phyloP scores from a whole-genome alignment of 2,329 filamentous ascomycete genomes.

The Ceratocystis colombiana region DNA sequence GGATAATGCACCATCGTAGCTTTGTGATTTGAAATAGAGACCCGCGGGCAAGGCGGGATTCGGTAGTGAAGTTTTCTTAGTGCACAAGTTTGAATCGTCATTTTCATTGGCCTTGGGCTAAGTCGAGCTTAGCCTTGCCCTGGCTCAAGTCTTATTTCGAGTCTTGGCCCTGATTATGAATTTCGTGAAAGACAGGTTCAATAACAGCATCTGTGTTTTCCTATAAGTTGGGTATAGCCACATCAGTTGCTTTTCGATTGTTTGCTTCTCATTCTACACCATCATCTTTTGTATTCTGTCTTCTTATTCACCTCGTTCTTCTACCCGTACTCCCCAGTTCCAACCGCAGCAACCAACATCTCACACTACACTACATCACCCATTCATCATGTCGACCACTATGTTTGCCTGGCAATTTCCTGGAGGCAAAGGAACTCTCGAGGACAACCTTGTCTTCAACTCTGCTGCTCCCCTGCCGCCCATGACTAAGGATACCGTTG shows the following conservation, averaged over 20 bases:
- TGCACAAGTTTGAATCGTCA: too few relatives aligned
- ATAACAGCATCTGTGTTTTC: background rate
- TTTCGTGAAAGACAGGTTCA: too few relatives aligned
- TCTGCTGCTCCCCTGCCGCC: slow-evolving; percentile 26
- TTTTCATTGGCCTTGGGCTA: too few relatives aligned
- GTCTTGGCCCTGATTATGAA: too few relatives aligned
- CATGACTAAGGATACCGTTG: slow-evolving; percentile 29
- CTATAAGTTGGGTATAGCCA: background rate
- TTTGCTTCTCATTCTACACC: background rate
- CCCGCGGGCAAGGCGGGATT: too few relatives aligned
- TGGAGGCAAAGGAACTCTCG: slow-evolving; percentile 28
- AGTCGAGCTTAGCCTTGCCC: too few relatives aligned
- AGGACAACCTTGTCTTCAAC: slow-evolving; percentile 28
- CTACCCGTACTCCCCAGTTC: background rate
- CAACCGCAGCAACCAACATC: background rate
- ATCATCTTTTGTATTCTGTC: background rate
- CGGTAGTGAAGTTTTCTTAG: too few relatives aligned
- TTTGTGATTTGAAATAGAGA: too few relatives aligned
- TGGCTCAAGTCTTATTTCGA: too few relatives aligned
- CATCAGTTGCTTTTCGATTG: too few relatives aligned
- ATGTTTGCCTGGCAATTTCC: slow-evolving; percentile 27
- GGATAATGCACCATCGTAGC: too few relatives aligned
- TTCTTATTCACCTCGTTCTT: background rate
- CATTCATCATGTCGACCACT: slow-evolving; percentile 21
- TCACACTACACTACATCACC: background rate